Conservation (phyloP, 1,284 basidiomycete species). For the Ustilago nuda region DNA sequence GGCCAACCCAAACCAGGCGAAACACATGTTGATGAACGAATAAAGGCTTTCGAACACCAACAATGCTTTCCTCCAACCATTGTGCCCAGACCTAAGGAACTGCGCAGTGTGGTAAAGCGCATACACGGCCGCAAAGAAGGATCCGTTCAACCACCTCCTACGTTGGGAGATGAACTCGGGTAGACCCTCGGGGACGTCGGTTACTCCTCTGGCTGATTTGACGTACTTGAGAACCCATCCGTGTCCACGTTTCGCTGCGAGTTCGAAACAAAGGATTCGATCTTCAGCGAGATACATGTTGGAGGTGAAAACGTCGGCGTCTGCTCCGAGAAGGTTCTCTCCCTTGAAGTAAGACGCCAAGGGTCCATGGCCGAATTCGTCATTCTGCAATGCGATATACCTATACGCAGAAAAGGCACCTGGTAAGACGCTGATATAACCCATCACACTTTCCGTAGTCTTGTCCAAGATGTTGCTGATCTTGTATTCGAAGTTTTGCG, state of each 20-base stretch:
- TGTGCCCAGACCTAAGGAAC: slow-evolving; percentile 86
- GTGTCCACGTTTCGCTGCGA: slow-evolving; percentile 89
- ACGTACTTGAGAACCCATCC: slow-evolving; percentile 97
- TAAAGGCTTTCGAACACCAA: slow-evolving; percentile 86
- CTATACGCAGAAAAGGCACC: slow-evolving; percentile 72
- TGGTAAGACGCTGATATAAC: slow-evolving; percentile 66
- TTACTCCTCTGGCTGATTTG: slow-evolving; percentile 93
- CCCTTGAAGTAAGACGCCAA: slow-evolving; percentile 97
- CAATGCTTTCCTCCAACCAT: slow-evolving; percentile 78
- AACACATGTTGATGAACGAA: slow-evolving; percentile 86
- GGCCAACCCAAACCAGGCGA: slow-evolving; percentile 89
- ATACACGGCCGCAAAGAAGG: slow-evolving; percentile 87
- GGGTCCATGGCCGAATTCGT: slow-evolving; percentile 85
- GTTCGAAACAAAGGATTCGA: slow-evolving; percentile 93
- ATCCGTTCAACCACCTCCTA: slow-evolving; percentile 85
- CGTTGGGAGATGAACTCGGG: slow-evolving; percentile 96
- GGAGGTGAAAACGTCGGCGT: slow-evolving; percentile 94
- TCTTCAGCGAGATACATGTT: slow-evolving; percentile 72
- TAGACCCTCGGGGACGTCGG: slow-evolving; percentile 89
- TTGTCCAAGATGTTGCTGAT: slow-evolving; percentile 68
- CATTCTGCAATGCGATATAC: slow-evolving; percentile 90
- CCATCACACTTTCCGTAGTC: slow-evolving; percentile 66
- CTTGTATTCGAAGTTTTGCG: slow-evolving; percentile 96
- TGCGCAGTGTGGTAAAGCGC: slow-evolving; percentile 78
- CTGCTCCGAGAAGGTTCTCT: slow-evolving; percentile 87